Conservation (phyloP, 208 protist species). For the Trypanosoma vivax region DNA sequence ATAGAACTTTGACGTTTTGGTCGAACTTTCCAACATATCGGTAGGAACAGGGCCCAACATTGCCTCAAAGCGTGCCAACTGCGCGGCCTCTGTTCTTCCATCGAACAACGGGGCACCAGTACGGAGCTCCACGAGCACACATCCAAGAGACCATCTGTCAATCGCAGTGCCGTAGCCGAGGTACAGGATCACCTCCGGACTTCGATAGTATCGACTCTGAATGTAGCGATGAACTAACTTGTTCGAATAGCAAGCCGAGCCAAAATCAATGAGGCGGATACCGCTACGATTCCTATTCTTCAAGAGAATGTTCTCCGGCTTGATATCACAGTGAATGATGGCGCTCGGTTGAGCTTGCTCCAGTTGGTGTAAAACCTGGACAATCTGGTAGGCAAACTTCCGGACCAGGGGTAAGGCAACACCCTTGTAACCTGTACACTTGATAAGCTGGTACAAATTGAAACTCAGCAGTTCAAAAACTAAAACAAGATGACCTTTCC, state of each 20-base stretch:
- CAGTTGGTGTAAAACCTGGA: constrained; percentile 85
- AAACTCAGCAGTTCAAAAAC: constrained; percentile 96
- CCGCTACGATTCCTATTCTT: constrained; percentile 79
- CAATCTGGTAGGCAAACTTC: constrained; percentile 94
- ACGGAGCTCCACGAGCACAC: constrained; percentile 98
- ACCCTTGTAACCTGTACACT: constrained; percentile 84
- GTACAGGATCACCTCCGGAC: constrained; percentile 95
- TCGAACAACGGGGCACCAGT: constrained; percentile 95
- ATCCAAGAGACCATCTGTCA: constrained; percentile 98
- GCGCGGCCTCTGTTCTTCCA: constrained; percentile 91
- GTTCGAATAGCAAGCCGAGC: constrained; percentile 92
- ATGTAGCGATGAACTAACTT: constrained; percentile 96
- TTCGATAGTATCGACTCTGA: constrained; percentile 97
- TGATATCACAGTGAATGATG: constrained; percentile 98
- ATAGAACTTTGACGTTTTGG: constrained; percentile 59
- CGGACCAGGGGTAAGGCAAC: constrained; percentile 77
- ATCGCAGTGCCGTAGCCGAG: constrained; percentile 91
- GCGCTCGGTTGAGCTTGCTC: constrained; percentile 75
- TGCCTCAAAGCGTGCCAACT: constrained; percentile 91
- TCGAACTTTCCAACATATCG: constrained; percentile 52
- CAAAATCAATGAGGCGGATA: constrained; percentile 98
- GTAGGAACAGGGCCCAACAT: constrained; percentile 60
- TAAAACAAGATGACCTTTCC: constrained; percentile 94
- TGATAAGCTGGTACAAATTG: constrained; percentile 96
- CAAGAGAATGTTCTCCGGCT: constrained; percentile 94